Percentiles rank a stretch among this genome's conserved stretches.
Conservation (phyloP, 2,329 filamentous ascomycete species). For the Aspergillus sp. region DNA sequence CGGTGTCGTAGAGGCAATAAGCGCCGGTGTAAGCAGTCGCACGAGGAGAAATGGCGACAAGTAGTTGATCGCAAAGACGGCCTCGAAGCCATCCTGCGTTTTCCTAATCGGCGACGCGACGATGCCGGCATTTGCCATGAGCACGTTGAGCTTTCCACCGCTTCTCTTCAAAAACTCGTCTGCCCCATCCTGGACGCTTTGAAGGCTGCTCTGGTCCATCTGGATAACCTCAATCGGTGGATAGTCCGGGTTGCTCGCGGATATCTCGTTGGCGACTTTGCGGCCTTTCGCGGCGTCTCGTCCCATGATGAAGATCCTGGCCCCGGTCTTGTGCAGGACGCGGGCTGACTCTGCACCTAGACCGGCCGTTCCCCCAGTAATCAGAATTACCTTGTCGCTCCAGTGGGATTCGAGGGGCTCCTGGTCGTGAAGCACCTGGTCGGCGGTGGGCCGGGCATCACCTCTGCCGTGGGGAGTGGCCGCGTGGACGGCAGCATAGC, state of each 20-base stretch:
- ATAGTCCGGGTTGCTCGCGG: background rate
- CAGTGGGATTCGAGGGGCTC: background rate
- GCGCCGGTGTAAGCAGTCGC: background rate
- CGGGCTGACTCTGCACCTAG: background rate
- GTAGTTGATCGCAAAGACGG: background rate
- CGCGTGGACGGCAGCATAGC: background rate
- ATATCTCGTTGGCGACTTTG: background rate
- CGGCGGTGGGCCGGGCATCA: background rate
- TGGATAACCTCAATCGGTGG: background rate
- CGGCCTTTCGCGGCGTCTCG: background rate
- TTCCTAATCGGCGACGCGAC: background rate
- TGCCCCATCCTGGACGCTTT: background rate
- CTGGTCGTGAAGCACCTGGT: background rate
- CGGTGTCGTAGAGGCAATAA: background rate
- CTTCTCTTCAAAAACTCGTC: background rate
- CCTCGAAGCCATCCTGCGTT: background rate
- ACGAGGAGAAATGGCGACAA: background rate
- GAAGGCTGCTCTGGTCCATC: background rate
- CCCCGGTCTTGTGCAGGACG: background rate
- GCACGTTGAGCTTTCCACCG: background rate
- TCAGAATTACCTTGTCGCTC: background rate
- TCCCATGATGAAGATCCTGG: background rate
- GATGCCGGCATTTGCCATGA: background rate
- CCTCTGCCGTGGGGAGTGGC: background rate
- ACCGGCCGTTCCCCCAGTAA: background rate